Base-by-base conservation (phyloP, 2,329 filamentous ascomycete species). In the Botrytis squamosa region DNA sequence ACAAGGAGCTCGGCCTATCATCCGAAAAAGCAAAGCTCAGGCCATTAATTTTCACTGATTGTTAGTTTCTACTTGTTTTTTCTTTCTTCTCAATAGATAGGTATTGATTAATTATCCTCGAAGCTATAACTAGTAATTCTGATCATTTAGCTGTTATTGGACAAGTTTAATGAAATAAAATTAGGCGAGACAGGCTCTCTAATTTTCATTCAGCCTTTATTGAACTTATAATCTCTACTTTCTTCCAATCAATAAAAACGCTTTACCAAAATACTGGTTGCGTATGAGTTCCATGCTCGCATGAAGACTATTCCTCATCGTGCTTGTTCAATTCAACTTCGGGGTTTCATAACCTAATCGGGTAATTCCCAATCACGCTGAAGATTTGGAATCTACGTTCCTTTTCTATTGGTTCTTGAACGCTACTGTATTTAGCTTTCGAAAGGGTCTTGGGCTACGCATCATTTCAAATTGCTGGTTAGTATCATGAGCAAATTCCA, bases 231-330 rank as follows among this genome's bases (percentile, higher is more conserved):
- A 25, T 8, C 18, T 16, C 12, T 62, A n/a, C 25, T 55, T n/a
- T 62, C 12, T 64, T 57, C 52, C 62, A 64, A 42, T 64, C 62
- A 44, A 64, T 64, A 25, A 44, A 42, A 44, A 29, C 63, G n/a
- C 42, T 46, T 29, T n/a, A 36, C 5, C 20, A 44, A 65, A 63
- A 40, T 33, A 20, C 18, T 29, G n/a, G 4, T 29, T 20, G 18
- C 52, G 52, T 29, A 14, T 9, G 38, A 29, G 33, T n/a, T 46
- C 25, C 18, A 33, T 20, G 40, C 29, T 65, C n/a, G 40, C 40
- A 46, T 46, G n/a, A 33, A 36, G n/a, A 42, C n/a, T 42, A 46
- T 46, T 46, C n/a, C 29, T 14, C 42, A 46, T 65, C n/a, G 10
- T 18, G 29, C 18, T 36, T 46, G 18, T 16, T 20, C 22, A 65